Conservation (phyloP, 768 basidiomycete genomes). For the Naganishia kalamii region DNA sequence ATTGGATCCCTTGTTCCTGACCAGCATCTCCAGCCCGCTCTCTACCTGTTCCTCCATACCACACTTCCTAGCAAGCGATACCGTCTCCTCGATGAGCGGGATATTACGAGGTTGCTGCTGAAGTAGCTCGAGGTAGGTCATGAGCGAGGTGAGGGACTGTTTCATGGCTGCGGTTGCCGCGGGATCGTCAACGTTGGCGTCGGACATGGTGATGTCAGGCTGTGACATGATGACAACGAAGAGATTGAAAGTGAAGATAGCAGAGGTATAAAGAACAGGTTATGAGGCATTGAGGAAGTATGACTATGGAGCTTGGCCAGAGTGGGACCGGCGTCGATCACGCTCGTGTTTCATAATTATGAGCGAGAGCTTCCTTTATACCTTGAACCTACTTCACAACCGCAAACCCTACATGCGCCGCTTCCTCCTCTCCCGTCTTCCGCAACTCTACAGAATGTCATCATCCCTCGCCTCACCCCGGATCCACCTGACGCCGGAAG, state of each 20-base stretch:
- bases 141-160: conserved; percentile 12
- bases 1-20: background rate
- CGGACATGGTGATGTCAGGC: conserved; percentile 7
- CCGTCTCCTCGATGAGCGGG: conserved; percentile 4
- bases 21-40: conserved; percentile 17
- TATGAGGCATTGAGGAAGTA: background rate
- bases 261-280: too few species aligned
- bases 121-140: conserved; percentile 1
- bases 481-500: conserved; percentile 57
- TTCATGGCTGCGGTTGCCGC: background rate
- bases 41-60: conserved; percentile 19
- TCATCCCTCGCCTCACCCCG: too few species aligned
- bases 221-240: background rate
- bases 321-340: background rate
- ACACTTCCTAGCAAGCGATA: conserved; percentile 4
- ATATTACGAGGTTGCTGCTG: conserved; percentile 15
- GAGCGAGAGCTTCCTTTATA: too few species aligned
- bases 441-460: background rate
- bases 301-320: background rate
- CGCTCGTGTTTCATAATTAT: background rate
- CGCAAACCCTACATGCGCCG: background rate
- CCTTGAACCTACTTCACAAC: background rate
- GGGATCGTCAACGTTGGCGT: background rate
- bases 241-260: too few species aligned
- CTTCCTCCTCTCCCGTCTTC: background rate